Evolutionary conservation across 108 stramenopile species (phyloP), one percentile per base, ranked within the genome.

Genomic region (Stephanodiscus minutulus): DNA sequence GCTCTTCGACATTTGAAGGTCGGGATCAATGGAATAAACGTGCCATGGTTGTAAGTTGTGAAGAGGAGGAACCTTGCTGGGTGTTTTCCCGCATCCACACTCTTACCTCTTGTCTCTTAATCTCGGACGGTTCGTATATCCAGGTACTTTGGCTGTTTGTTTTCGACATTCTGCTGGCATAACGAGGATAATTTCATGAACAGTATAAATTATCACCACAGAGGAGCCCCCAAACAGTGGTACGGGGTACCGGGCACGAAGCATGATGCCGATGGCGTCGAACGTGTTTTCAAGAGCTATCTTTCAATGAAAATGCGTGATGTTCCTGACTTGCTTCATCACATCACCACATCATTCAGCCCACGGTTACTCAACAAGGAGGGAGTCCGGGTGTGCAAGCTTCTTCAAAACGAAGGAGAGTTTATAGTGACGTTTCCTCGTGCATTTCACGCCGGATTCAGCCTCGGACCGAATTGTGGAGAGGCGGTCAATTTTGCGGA

Each of bases 101-200:
- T 17, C 57, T 58, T 35, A 58, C 33, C 28, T 18, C 57, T 37
- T 58, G 17, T 35, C 28, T 58, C 13, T 13, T 10, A 0, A 31
- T 31, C 56, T 58, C 35, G 15, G 31, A 3, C 88, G 88, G 90
- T 68, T 90, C 39, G 86, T 15, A 36, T 18, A 18, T 36, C 18
- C 17, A 58, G 57, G 17, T 58, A 99, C 81, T 91, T 96, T 73
- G 98, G 98, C 7, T 87, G 93, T 64, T 74, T 97, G n/a, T 98
- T 98, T 64, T 89, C 90, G 12, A 96, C 97, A n/a, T 98, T 98
- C 79, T 96, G 95, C 66, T 99, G 98, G 97, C 99, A 99, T 87
- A 96, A 93, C 69, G 99, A 99, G 77, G 99, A 99, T 84, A 97
- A 99, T 79, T 98, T 98, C 79, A 84, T 99, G 52, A 98, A 98